These are phyloP conservation scores for Punica granatum DNA, from an alignment of 345 rosid species.

Conservation along the genomic window DNA sequence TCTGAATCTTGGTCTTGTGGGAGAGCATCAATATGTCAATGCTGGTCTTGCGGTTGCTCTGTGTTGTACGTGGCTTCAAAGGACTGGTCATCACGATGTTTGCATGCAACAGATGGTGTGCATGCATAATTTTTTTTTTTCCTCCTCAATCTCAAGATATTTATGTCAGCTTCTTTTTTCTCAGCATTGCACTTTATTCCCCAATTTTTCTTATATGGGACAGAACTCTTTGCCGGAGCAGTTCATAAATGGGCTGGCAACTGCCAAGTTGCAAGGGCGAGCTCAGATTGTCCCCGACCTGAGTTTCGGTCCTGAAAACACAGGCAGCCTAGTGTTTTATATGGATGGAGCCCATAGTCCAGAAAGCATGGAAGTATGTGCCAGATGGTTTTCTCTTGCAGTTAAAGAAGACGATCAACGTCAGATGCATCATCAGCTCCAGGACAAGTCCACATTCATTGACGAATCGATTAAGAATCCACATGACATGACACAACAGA, in stretches of 20 bases:
- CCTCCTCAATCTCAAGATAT: neutral
- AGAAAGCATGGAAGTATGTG: slow-evolving; percentile 91
- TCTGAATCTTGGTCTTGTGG: slow-evolving; percentile 77
- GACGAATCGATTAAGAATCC: slow-evolving; percentile 19
- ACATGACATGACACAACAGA: slow-evolving; percentile 11
- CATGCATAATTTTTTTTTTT: slow-evolving; percentile 1
- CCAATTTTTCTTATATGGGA: slow-evolving; percentile 15
- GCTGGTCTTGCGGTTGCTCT: slow-evolving; percentile 88
- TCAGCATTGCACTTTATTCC: neutral
- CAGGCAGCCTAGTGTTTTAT: slow-evolving; percentile 72
- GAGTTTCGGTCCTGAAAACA: slow-evolving; percentile 27
- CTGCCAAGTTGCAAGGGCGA: slow-evolving; percentile 86
- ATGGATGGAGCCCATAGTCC: slow-evolving; percentile 98
- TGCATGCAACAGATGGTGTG: slow-evolving; percentile 51
- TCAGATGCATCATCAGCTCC: slow-evolving; percentile 22
- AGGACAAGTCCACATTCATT: slow-evolving; percentile 28
- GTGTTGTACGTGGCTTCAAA: slow-evolving; percentile 70
- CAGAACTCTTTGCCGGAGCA: slow-evolving; percentile 73
- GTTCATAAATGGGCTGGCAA: slow-evolving; percentile 72
- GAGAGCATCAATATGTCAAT: slow-evolving; percentile 87
- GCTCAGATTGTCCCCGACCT: slow-evolving; percentile 80
- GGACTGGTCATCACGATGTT: slow-evolving; percentile 55
- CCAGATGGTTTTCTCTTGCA: slow-evolving; percentile 71
- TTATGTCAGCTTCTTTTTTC: slow-evolving; percentile 8
- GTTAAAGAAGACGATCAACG: slow-evolving; percentile 40